These are phyloP conservation scores for Coriaria nepalensis DNA, from an alignment of 306 rosid species.

Conservation along the genomic window DNA sequence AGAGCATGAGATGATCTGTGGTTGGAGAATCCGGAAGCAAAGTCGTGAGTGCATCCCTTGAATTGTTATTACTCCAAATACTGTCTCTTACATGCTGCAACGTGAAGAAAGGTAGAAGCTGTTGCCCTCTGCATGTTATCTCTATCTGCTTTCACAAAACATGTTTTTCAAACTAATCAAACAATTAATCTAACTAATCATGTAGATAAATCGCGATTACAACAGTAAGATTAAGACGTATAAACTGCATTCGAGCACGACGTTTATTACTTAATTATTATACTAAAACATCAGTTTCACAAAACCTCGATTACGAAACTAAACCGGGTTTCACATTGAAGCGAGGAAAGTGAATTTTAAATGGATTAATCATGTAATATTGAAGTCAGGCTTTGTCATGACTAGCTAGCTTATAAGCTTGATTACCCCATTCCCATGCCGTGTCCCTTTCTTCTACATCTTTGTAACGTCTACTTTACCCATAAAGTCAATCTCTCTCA, in stretches of 20 bases:
- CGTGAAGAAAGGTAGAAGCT: constrained; percentile 66
- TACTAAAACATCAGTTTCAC: no score
- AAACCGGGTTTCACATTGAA: background rate
- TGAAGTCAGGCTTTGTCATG: constrained; percentile 80
- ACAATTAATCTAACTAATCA: background rate
- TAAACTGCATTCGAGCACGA: no score
- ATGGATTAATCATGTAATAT: constrained; percentile 3
- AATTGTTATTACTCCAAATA: constrained; percentile 51
- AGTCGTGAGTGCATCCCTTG: constrained; percentile 33
- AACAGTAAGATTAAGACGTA: no score
- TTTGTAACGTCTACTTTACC: constrained; percentile 65
- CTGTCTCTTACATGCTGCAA: constrained; percentile 86
- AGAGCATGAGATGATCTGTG: constrained; percentile 70
- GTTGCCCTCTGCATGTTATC: constrained; percentile 90
- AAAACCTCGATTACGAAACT: no score
- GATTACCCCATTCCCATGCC: constrained; percentile 38
- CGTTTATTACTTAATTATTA: no score
- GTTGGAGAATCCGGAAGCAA: constrained; percentile 72
- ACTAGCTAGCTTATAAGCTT: background rate
- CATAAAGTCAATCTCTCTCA: constrained; percentile 36
- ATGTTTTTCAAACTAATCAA: background rate
- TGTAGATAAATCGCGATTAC: no score
- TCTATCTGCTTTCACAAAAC: constrained; percentile 50
- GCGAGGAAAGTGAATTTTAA: background rate
- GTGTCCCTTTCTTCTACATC: constrained; percentile 22